Evolutionary conservation across 2,329 filamentous ascomycete genomes (phyloP), one percentile per base, ranked within the genome.

Genomic region (Trichoderma hamatum): DNA sequence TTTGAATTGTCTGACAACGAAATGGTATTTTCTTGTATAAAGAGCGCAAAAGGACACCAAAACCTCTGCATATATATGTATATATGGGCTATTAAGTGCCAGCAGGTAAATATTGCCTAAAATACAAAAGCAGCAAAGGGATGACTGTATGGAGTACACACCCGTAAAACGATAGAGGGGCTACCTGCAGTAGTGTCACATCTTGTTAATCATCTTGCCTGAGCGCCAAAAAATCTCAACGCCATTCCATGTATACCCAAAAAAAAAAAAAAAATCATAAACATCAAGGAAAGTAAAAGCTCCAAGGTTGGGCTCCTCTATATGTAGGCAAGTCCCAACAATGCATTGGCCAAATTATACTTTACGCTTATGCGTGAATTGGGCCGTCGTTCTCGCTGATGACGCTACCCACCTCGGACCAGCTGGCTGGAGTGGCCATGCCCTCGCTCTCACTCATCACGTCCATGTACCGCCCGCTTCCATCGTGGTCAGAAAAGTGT

Each of bases 401-500:
- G 14, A 88, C 84, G 71, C 88, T 90, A 70, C 87, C 88, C 16
- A 90, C 84, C 75, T 90, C 88, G 7, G 86, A 88, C 88, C 88
- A 90, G 76, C 85, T 89, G 1, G 84, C 83, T 0, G 88, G 88
- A 0, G 88, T 90, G 67, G 82, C 77, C 74, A 89, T 84, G 34
- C 86, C 86, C 36, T 85, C 86, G 73, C 85, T 86, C 72, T 88
- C 85, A 73, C 87, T 89, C 80, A 89, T 78, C 19, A 89, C 83
- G 70, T 89, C 87, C 65, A 82, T 86, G 54, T 83, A 80, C 1
- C 77, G 76, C 21, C 78, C 80, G 14, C 72, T 80, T 34, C 80
- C 80, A 10, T 76, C 80, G 2, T 77, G 79, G 60, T 78, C 74
- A 0, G 77, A 79, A 7, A 82, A 82, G 24, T 71, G 75, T 34